Percentiles rank a stretch among this genome's conserved stretches.
Evolutionary conservation across 805 yeast genomes (phyloP).

Genomic region (Torulaspora gathmanii): DNA sequence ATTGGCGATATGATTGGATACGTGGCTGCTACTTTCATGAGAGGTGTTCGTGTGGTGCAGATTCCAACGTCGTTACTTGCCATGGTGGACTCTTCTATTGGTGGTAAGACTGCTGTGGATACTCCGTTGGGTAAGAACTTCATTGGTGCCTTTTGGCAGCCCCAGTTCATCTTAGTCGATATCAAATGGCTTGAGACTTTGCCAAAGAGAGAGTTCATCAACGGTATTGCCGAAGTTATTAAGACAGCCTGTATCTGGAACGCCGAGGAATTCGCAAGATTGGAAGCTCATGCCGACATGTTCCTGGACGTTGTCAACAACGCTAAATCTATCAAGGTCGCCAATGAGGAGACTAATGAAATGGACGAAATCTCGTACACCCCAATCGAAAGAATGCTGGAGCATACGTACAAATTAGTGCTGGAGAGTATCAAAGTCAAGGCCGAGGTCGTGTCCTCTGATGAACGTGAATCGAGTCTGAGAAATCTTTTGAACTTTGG

Average conservation of each 20-base stretch:
- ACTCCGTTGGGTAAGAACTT: constrained; percentile 94
- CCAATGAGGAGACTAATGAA: constrained; percentile 16
- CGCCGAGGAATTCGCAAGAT: constrained; percentile 76
- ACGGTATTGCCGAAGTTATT: constrained; percentile 97
- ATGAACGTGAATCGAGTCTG: constrained; percentile 92
- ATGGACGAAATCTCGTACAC: constrained; percentile 47
- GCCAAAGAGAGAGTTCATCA: constrained; percentile 90
- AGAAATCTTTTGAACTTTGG: constrained; percentile 93
- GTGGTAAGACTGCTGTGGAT: constrained; percentile 98
- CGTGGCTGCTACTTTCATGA: constrained; percentile 99
- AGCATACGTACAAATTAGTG: constrained; percentile 73
- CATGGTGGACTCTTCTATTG: constrained; percentile 97
- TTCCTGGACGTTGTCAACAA: constrained; percentile 65
- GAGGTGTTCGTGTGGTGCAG: constrained; percentile 92
- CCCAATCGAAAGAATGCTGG: constrained; percentile 63
- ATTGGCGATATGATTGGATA: constrained; percentile 99
- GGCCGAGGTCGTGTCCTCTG: constrained; percentile 88
- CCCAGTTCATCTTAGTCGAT: constrained; percentile 81
- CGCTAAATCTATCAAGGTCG: constrained; percentile 18
- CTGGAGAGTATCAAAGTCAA: constrained; percentile 83
- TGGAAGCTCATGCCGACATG: constrained; percentile 67
- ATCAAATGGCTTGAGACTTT: constrained; percentile 79
- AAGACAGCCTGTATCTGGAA: constrained; percentile 99
- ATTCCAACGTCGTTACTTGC: constrained; percentile 90
- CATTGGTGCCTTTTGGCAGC: constrained; percentile 97